Evolutionary conservation across 139 green algal species (phyloP).

Genomic region (Coccomyxa sp.): DNA sequence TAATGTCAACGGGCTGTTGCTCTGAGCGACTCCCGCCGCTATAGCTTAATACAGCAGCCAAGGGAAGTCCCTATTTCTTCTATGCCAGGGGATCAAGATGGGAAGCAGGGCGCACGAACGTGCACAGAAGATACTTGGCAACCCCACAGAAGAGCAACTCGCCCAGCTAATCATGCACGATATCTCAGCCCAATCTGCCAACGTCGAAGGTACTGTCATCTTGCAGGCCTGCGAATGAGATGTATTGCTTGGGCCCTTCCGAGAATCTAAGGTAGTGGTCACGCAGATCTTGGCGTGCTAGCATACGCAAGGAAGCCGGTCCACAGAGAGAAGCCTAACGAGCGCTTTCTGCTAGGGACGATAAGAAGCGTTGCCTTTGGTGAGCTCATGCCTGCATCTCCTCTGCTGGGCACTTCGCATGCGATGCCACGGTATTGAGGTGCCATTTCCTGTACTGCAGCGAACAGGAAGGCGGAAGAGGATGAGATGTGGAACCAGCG

Average conservation of each 20-base stretch:
- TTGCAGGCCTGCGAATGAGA: not conserved
- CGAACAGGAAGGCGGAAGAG: conserved; percentile 53
- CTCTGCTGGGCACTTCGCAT: too few relatives aligned
- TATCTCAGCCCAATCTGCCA: conserved; percentile 18
- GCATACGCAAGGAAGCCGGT: conserved; percentile 40
- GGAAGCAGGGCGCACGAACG: not conserved
- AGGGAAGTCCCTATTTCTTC: too few relatives aligned
- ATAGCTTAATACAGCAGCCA: too few relatives aligned
- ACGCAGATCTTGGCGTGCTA: conserved; percentile 47
- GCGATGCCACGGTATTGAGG: not conserved
- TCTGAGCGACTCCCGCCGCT: too few relatives aligned
- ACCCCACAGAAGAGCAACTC: conserved; percentile 4
- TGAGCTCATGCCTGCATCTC: conserved; percentile 2
- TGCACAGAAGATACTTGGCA: not conserved
- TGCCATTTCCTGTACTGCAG: not conserved
- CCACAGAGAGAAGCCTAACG: conserved; percentile 53
- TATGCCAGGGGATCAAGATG: not conserved
- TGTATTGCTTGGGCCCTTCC: not conserved
- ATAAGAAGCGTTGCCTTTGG: conserved; percentile 43
- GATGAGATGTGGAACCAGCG: conserved; percentile 47
- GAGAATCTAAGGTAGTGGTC: not conserved
- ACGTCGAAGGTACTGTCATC: conserved; percentile 12
- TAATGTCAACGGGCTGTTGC: too few relatives aligned
- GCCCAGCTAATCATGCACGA: conserved; percentile 21
- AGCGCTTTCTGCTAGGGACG: conserved; percentile 68